phyloP scores from a whole-genome alignment of 371 early-diverging fungal species.

The Lichtheimia ramosa region DNA sequence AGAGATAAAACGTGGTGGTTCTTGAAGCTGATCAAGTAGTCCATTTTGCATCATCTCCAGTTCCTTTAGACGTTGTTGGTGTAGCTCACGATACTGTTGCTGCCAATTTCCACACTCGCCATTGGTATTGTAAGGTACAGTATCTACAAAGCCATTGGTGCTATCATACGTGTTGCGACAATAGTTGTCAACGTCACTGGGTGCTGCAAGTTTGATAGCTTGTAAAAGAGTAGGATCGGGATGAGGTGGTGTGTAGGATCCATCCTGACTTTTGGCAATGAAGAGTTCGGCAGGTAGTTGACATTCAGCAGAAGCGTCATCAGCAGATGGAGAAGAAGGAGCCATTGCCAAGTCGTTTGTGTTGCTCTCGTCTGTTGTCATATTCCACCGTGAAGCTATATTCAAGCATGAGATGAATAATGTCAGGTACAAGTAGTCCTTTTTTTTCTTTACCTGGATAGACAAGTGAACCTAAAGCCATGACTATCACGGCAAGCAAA shows the following conservation, averaged over 20 bases:
- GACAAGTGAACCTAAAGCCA: constrained; percentile 23
- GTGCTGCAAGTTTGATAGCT: constrained; percentile 28
- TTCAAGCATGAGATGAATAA: too few relatives aligned
- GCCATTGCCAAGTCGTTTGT: too few relatives aligned
- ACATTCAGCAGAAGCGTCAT: constrained; percentile 3
- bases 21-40: constrained; percentile 4
- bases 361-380: too few relatives aligned
- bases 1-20: constrained; percentile 31
- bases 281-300: constrained; percentile 19
- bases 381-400: too few relatives aligned
- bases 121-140: constrained; percentile 25
- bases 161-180: constrained; percentile 32
- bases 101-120: constrained; percentile 51
- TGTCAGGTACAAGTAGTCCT: too few relatives aligned
- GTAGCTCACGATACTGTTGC: constrained; percentile 22
- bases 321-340: too few relatives aligned
- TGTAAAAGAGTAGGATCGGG: constrained; percentile 30
- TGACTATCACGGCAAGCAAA: constrained; percentile 20
- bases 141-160: constrained; percentile 17
- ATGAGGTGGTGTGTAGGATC: constrained; percentile 42
- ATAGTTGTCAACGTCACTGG: constrained; percentile 30
- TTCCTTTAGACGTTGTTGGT: constrained; percentile 20
- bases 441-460: constrained; percentile 18
- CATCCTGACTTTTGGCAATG: constrained; percentile 34
- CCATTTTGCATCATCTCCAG: constrained; percentile 22